Base-by-base conservation (phyloP, 371 early-diverging fungal genomes). In the Zopfochytrium polystomum region DNA sequence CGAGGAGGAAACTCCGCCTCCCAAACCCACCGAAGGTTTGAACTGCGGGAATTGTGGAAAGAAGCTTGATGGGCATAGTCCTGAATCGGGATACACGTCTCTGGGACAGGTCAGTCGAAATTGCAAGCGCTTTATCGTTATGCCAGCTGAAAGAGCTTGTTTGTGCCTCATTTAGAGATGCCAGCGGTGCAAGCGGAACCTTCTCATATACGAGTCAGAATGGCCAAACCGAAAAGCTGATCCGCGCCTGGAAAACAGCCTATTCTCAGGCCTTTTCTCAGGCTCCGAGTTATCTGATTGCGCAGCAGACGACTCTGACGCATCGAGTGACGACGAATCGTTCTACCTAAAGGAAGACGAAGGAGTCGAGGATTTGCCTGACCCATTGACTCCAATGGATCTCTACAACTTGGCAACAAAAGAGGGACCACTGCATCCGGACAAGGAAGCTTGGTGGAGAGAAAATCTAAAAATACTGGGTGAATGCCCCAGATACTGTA, bases 211-310 rank as follows among this genome's bases (percentile, higher is more conserved):
- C 52, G 61, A 59, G 13, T 50, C 56, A 2, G 51, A 55, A 35
- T 72, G 69, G 68, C 73, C 73, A 20, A 42, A 45, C 7, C 50
- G 72, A 33, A 71, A 65, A 55, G 25, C n/a, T n/a, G n/a, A n/a
- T n/a, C n/a, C n/a, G n/a, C n/a, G n/a, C n/a, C n/a, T n/a, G 11
- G 32, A 62, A 63, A 26, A 60, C 43, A 15, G 5, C 31, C 4
- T 23, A 20, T 22, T 31, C 43, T 44, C 7, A 32, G 44, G 35
- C 23, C 46, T 46, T 23, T 33, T 60, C 34, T 35, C n/a, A n/a
- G 54, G 60, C 38, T 34, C 42, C 4, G 60, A 60, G 27, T 20
- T 33, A 1, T 59, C 53, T 1, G 55, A 65, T 47, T 30, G 44
- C 43, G 46, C 33, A 35, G 11, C n/a, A 25, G 52, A 31, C n/a